These are phyloP conservation scores for Sherardia arvensis DNA, from an alignment of 257 asterid species.

Conservation along the genomic window DNA sequence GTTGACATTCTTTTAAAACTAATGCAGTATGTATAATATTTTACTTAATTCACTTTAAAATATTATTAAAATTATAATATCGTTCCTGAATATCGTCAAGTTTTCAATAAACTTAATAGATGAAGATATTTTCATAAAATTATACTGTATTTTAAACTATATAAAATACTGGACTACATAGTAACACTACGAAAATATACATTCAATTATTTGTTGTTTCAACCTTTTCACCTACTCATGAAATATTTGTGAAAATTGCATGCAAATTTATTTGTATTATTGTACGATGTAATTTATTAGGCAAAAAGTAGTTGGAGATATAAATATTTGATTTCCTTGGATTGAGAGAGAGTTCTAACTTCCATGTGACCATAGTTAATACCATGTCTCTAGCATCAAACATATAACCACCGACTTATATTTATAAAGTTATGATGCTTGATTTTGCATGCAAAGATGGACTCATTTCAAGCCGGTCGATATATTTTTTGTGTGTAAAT, in stretches of 20 bases:
- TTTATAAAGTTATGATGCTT: background rate
- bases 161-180: too few species aligned
- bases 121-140: too few species aligned
- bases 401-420: background rate
- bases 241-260: background rate
- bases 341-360: background rate
- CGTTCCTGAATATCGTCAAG: too few species aligned
- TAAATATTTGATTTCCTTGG: background rate
- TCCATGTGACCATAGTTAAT: background rate
- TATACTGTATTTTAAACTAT: too few species aligned
- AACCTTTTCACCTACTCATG: background rate
- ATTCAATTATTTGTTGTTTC: background rate
- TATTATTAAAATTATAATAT: too few species aligned
- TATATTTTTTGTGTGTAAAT: too few species aligned
- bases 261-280: background rate
- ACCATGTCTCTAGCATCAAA: background rate
- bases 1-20: too few species aligned
- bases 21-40: too few species aligned
- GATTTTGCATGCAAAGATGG: background rate
- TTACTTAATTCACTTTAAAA: too few species aligned
- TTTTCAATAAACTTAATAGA: too few species aligned
- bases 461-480: background rate
- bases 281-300: background rate
- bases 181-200: too few species aligned
- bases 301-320: background rate